Percentiles rank a stretch among this genome's conserved stretches.
phyloP scores from a whole-genome alignment of 2,329 filamentous ascomycete genomes.

The Sarocladium oryzae region DNA sequence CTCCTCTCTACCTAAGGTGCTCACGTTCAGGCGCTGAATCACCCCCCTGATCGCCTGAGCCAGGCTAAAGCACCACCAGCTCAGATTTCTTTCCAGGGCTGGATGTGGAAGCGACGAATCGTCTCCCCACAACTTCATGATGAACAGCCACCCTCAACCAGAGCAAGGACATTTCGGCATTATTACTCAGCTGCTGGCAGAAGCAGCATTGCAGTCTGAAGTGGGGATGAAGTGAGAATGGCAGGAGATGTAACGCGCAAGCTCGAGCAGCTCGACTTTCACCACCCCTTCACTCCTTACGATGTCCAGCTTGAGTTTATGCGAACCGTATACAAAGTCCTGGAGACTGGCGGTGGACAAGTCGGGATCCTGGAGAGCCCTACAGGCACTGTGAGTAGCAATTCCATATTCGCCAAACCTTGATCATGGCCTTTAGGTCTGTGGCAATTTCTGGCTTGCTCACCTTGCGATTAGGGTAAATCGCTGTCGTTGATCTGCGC shows the following conservation, averaged over 20 bases:
- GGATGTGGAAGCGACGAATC: too few species aligned
- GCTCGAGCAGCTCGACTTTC: constrained; percentile 51
- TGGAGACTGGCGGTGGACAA: constrained; percentile 64
- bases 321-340: constrained; percentile 70
- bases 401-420: too few species aligned
- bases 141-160: too few species aligned
- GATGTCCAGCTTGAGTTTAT: constrained; percentile 85
- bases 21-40: too few species aligned
- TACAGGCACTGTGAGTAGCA: constrained; percentile 60
- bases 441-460: too few species aligned
- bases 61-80: too few species aligned
- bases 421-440: not conserved
- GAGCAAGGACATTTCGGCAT: too few species aligned
- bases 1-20: too few species aligned
- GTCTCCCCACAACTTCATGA: too few species aligned
- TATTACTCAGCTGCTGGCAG: not conserved
- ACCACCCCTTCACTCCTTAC: constrained; percentile 85
- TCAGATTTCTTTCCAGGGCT: too few species aligned
- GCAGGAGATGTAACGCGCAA: not conserved
- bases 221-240: not conserved
- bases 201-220: not conserved
- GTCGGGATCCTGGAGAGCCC: constrained; percentile 88
- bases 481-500: constrained; percentile 87
- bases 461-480: constrained; percentile 79
- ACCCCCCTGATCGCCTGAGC: too few species aligned